Base-by-base conservation (phyloP, 345 rosid genomes). In the Salix koriyanagi region DNA sequence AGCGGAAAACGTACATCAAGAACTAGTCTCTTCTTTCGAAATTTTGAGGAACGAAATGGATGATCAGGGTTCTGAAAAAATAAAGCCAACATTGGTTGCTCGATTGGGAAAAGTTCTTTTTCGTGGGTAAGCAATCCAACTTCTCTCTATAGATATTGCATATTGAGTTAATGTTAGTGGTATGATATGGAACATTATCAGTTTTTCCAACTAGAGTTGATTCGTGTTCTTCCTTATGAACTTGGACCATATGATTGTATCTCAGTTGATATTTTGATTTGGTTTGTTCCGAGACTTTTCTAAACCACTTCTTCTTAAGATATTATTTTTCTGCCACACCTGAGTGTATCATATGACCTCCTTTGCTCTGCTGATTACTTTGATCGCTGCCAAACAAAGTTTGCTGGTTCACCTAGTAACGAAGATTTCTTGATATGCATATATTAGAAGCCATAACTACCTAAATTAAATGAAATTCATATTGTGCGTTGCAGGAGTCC, bases 71-170 rank as follows among this genome's bases (percentile, higher is more conserved):
- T 30, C 64, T 61, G 80, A 73, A 37, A 81, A 30, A 44, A 30
- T 78, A 39, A 90, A 85, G 79, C 85, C 87, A 42, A 65, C 67
- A 75, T 52, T 91, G 77, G 87, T 87, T 64, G 96, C 89, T 73
- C 83, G 94, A 79, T 74, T 90, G 79, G 91, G 96, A 37, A 90
- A 84, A 80, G 42, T 81, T 44, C 65, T 79, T 50, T 91, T 91
- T 69, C 73, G 60, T 13, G 69, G 85, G 96, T 88, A 82, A 75
- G 91, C 42, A 61, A 52, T 62, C 30, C 42, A 14, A 70, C 39
- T 42, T n/a, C 21, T 71, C 21, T 25, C 25, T 25, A 25, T 25
- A 25, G 25, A 25, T 25, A 25, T 25, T 25, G 25, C 25, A 25
- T 25, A 25, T 25, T 25, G 25, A 25, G 25, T 25, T 25, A 25